Evolutionary conservation across 768 basidiomycete genomes (phyloP), one percentile per base, ranked within the genome.

Genomic region (Suillus tomentosus): DNA sequence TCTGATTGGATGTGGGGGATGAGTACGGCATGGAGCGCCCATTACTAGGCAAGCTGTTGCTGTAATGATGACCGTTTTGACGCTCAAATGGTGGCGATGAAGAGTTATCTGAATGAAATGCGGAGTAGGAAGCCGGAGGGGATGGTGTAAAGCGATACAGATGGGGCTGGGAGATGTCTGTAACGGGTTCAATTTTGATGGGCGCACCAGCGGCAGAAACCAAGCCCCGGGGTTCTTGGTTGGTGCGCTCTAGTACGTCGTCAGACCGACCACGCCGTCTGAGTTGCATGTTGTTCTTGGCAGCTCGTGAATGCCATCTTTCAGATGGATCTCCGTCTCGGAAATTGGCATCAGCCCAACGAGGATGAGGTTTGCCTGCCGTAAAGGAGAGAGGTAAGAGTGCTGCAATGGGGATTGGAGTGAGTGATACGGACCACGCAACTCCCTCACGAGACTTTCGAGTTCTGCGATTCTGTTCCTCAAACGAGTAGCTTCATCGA

Each of bases 391-490:
- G 40, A 57, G 24, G 58, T 43, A 57, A 50, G 62, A 69, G 66
- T 66, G 69, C 62, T 50, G 50, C 42, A 31, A 31, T 31, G 31
- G 31, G 24, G 31, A 31, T 5, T 31, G 4, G 31, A 31, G 31
- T 31, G 31, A 31, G 31, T 31, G 31, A 31, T 31, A 64, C 75
- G 61, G 76, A 90, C 91, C 91, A 73, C 94, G 84, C 36, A 97
- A 80, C 74, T 96, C 95, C 66, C 95, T 84, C 42, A 96, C 94
- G 39, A 96, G 56, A 58, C 56, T 92, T 77, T 97, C 95, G 61
- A 97, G 86, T 78, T 97, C 95, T 45, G 94, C 94, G 68, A 97
- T 94, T 57, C 95, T 82, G 69, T 92, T 91, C 63, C 93, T 85
- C 62, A 96, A 82, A 63, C 91, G 87, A 17, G 93, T 94, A 64